Conservation (phyloP, 2,329 filamentous ascomycete genomes). For the Clonostachys byssicola region DNA sequence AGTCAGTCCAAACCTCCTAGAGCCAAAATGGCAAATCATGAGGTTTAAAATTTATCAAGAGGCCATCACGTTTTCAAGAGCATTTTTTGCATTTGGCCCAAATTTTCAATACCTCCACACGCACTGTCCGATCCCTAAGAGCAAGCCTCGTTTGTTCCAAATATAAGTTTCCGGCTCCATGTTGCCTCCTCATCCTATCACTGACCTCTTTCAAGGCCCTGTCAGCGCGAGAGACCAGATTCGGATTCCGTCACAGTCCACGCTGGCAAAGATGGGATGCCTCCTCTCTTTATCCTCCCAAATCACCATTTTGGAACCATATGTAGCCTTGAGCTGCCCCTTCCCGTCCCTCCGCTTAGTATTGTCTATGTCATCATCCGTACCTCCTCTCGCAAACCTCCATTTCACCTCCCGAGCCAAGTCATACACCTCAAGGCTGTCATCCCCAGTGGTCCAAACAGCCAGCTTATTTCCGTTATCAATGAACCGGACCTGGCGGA, state of each 20-base stretch:
- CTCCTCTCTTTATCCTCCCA: background rate
- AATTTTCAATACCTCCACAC: no score
- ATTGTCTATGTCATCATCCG: conserved; percentile 1
- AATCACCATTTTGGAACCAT: background rate
- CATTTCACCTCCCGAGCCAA: conserved; percentile 1
- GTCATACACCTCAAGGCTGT: conserved; percentile 4
- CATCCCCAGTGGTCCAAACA: background rate
- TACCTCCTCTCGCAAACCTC: conserved; percentile 4
- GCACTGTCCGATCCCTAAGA: no score
- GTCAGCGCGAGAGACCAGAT: background rate
- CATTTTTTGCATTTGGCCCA: no score
- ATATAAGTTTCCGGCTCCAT: no score
- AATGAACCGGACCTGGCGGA: background rate
- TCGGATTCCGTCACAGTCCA: background rate
- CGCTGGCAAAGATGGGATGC: background rate
- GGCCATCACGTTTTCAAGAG: no score
- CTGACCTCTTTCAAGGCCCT: no score
- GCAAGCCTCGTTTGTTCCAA: no score
- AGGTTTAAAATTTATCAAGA: no score
- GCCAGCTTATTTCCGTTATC: background rate
- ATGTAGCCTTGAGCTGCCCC: background rate
- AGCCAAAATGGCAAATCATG: no score
- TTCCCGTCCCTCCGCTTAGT: background rate
- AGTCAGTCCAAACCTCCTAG: no score
- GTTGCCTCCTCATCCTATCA: no score